Evolutionary conservation across 163 green algal genomes (phyloP), one percentile per base, ranked within the genome.

Genomic region (Picocystis sp.): DNA sequence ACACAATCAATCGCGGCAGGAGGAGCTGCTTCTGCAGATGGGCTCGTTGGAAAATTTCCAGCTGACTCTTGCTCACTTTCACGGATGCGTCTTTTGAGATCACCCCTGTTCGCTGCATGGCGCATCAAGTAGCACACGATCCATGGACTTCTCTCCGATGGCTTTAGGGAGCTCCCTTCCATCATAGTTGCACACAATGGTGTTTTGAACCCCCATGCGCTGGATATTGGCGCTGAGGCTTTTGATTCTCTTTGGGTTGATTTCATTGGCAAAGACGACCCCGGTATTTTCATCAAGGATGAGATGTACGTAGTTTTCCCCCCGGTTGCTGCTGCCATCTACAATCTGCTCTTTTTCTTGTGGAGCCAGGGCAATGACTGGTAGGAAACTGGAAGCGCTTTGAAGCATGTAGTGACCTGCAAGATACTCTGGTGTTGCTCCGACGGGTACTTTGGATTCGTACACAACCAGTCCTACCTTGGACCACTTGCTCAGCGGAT

Each of bases 371-470:
- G 91, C 87, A 81, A 98, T 97, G 57, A 87, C 84, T 0, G 91
- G 91, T 59, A 99, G 80, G 73, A 99, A 96, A 43, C 86, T 96
- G 34, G 84, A 87, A 3, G 90, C 89, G 5, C 89, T 87, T 70
- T 94, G 77, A 61, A 97, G 78, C 85, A 97, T 99, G 78, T 99
- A 99, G 69, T 98, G 89, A 0, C 91, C 91, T 6, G 91, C 90
- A 88, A 99, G 95, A 80, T 99, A 99, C 74, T 99, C 91, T 3
- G 91, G 91, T 2, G 91, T 99, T 14, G 91, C 91, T 2, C 91
- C 91, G 21, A 99, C 81, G 2, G 91, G 89, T 45, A 99, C 89
- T 62, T 88, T 82, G 53, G 63, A 83, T 38, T 96, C 90, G 53
- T 97, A 97, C 59, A 99, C 87, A 45, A 99, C 87, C 58, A 99